Evolutionary conservation across 345 rosid species (phyloP), one percentile per base, ranked within the genome.

Genomic region (Salix koriyanagi): DNA sequence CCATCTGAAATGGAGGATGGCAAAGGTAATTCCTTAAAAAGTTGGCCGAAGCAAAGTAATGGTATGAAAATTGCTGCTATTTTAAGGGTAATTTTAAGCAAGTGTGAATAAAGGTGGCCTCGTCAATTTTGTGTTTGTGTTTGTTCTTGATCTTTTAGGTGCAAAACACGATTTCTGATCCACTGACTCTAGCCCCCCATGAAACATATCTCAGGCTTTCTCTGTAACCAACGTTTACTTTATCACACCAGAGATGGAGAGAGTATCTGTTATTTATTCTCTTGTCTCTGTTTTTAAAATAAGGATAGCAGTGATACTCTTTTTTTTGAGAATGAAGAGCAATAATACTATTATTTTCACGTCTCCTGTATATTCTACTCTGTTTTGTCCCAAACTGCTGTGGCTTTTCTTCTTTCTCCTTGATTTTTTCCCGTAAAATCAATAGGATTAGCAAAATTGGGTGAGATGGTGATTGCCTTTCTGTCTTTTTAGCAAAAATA

Each of bases 1-100:
- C 98, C 99, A 25, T 88, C 93, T 16, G 92, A 91, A 66, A 77
- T 84, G 76, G 94, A 96, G 74, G 98, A 92, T 69, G 70, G 82
- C 66, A 93, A 93, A 91, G 97, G 98, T 92, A 72, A 62, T 12
- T 67, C 5, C 5, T 26, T 6, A 1, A n/a, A 6, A 7, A 46
- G 13, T 26, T 44, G 4, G 19, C 36, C 19, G 16, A 21, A 7
- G 54, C 52, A 13, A 3, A 10, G 4, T 42, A 15, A 18, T 42
- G 7, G 10, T 25, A 28, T 69, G 56, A 12, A 34, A 58, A n/a
- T 23, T 58, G 11, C 10, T 23, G 62, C 28, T 56, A 56, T 56
- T 56, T n/a, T 10, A 23, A 1, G 34, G 2, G 21, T 73, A 34
- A 61, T 39, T 37, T 39, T n/a, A 15, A 9, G 8, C 14, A 30